A percentile compares a stretch with the other conserved stretches of the same genome.
These are phyloP conservation scores for Sabuloglossum arenarium DNA, from an alignment of 495 filamentous ascomycete genomes.

Conservation along the genomic window DNA sequence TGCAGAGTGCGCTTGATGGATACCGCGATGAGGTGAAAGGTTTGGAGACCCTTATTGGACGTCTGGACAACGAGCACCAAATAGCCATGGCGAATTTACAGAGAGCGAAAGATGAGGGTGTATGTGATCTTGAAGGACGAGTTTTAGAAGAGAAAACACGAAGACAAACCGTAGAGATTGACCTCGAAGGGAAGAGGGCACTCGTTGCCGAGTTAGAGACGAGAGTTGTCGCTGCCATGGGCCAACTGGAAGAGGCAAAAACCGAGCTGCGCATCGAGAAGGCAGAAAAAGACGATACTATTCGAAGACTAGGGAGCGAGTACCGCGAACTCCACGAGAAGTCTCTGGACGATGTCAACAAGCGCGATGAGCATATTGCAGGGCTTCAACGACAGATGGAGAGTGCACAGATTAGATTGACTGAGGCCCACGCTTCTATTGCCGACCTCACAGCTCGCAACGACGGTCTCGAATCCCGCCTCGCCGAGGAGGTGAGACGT, in stretches of 20 bases:
- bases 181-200: constrained; percentile 27
- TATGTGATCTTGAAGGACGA: constrained; percentile 3
- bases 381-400: neutral
- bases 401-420: neutral
- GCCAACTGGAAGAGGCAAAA: neutral
- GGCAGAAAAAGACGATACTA: neutral
- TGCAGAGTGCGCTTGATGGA: constrained; percentile 37
- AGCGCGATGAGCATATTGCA: neutral
- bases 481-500: neutral
- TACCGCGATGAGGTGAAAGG: constrained; percentile 43
- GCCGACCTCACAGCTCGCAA: constrained; percentile 2
- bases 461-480: constrained; percentile 1
- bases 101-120: constrained; percentile 10
- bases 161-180: neutral
- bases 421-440: constrained; percentile 1
- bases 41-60: constrained; percentile 37
- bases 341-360: neutral
- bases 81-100: constrained; percentile 14
- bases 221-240: neutral
- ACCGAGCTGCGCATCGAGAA: neutral
- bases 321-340: neutral
- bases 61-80: constrained; percentile 34
- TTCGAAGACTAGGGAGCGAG: neutral
- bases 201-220: constrained; percentile 39
- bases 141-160: neutral